These are phyloP conservation scores for Mycogone perniciosa DNA, from an alignment of 2,329 filamentous ascomycete genomes.

Conservation along the genomic window DNA sequence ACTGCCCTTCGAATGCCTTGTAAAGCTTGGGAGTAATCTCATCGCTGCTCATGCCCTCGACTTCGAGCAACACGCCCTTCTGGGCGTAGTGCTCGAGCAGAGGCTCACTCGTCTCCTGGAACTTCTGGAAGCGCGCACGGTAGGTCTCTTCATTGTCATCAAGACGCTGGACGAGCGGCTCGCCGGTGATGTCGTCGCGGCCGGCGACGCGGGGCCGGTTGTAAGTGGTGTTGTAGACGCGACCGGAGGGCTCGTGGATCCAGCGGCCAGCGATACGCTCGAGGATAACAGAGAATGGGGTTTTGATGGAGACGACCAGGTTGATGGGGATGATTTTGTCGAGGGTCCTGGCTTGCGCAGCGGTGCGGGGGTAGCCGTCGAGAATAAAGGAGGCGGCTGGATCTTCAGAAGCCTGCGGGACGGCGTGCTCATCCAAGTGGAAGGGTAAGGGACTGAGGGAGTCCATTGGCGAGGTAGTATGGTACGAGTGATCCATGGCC, in stretches of 20 bases:
- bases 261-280: slow-evolving; percentile 86
- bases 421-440: slow-evolving; percentile 31
- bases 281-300: slow-evolving; percentile 79
- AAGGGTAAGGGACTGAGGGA: slow-evolving; percentile 36
- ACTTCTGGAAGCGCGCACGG: slow-evolving; percentile 70
- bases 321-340: slow-evolving; percentile 89
- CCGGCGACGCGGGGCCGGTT: slow-evolving; percentile 77
- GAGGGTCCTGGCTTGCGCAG: slow-evolving; percentile 68
- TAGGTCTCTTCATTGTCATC: slow-evolving; percentile 89
- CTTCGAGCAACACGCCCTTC: slow-evolving; percentile 78
- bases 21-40: slow-evolving; percentile 92
- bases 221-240: slow-evolving; percentile 93
- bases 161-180: slow-evolving; percentile 70
- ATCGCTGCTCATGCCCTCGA: slow-evolving; percentile 83
- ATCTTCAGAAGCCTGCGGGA: slow-evolving; percentile 52
- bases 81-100: slow-evolving; percentile 84
- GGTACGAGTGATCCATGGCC: slow-evolving; percentile 20
- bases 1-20: slow-evolving; percentile 72
- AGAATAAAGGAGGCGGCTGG: slow-evolving; percentile 86
- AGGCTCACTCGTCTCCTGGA: slow-evolving; percentile 78
- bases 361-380: slow-evolving; percentile 91
- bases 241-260: slow-evolving; percentile 85
- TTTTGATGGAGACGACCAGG: slow-evolving; percentile 79
- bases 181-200: slow-evolving; percentile 85
- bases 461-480: slow-evolving; percentile 29